Evolutionary conservation across 2,329 filamentous ascomycete species (phyloP).

Genomic region (Camillea tinctor): DNA sequence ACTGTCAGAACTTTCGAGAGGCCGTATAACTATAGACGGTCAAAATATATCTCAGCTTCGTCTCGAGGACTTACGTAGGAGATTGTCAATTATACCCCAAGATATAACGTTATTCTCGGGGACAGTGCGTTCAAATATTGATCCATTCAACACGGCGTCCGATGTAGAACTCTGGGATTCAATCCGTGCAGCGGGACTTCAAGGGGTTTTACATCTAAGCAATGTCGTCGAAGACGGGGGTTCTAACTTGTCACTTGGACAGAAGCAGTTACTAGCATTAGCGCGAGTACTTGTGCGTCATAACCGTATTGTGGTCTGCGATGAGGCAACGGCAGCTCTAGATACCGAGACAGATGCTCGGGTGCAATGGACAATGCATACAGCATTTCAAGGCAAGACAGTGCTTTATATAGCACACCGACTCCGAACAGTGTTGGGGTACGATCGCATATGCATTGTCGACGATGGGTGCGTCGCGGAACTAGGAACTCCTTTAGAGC

Average conservation of each 20-base stretch:
- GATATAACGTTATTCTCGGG: constrained; percentile 72
- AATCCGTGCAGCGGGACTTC: constrained; percentile 53
- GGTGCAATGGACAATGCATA: constrained; percentile 66
- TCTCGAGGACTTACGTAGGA: constrained; percentile 67
- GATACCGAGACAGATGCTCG: constrained; percentile 73
- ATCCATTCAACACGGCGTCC: constrained; percentile 69
- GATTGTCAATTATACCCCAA: constrained; percentile 76
- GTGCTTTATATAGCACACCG: constrained; percentile 69
- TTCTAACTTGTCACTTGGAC: constrained; percentile 71
- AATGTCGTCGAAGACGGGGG: constrained; percentile 62
- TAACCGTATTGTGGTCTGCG: constrained; percentile 70
- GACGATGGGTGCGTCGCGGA: constrained; percentile 68
- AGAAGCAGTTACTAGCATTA: constrained; percentile 48
- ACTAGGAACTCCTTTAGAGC: constrained; percentile 16
- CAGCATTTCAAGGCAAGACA: constrained; percentile 66
- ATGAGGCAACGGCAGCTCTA: constrained; percentile 70
- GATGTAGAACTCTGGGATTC: constrained; percentile 71
- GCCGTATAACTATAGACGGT: constrained; percentile 68
- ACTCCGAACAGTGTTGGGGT: constrained; percentile 64
- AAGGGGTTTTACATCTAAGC: constrained; percentile 32
- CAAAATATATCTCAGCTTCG: constrained; percentile 69
- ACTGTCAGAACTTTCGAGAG: constrained; percentile 67
- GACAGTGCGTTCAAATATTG: constrained; percentile 69
- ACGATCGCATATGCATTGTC: constrained; percentile 75
- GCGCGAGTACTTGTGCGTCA: constrained; percentile 65